Evolutionary conservation across 768 basidiomycete species (phyloP), one percentile per base, ranked within the genome.

Genomic region (Hericium coralloides): DNA sequence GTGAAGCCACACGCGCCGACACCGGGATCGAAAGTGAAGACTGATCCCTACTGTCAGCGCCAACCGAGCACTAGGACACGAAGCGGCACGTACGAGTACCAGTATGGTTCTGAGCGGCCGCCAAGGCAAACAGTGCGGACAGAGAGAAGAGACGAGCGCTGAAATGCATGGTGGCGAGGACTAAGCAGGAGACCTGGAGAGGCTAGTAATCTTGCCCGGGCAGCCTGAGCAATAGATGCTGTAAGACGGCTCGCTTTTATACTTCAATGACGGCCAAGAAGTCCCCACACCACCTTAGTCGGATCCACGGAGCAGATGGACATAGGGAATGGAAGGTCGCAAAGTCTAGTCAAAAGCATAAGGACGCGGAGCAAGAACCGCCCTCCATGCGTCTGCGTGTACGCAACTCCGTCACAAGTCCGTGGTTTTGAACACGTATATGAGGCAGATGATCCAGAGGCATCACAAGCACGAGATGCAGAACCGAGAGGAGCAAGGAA

Each of bases 1-100:
- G 69, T 70, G 59, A 67, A 67, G 9, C 73, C 74, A 53, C 74
- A 76, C 0, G 74, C 73, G 18, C 74, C 74, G 31, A 71, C 66
- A 17, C 67, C 71, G 17, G 72, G 70, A 4, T 50, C 59, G 60
- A 73, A 74, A 38, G 64, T 61, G 64, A 72, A 74, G 38, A 72
- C 71, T 74, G 38, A 18, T 5, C 3, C 18, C 9, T 10, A 14
- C 10, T 12, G 39, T 25, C 12, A 54, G 6, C 6, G 15, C 4
- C n/a, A 15, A 2, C 12, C 6, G 37, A 53, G 1, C 1, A 17
- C n/a, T 9, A 14, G 2, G 31, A 18, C 7, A 20, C 3, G 25
- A 6, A 12, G 18, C 4, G 17, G 26, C 14, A 17, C 48, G 22
- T 38, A 48, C 43, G 26, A 3, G 55, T 55, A 18, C 55, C 55